phyloP scores from a whole-genome alignment of 495 filamentous ascomycete species.

The Penicillium maclennaniae region DNA sequence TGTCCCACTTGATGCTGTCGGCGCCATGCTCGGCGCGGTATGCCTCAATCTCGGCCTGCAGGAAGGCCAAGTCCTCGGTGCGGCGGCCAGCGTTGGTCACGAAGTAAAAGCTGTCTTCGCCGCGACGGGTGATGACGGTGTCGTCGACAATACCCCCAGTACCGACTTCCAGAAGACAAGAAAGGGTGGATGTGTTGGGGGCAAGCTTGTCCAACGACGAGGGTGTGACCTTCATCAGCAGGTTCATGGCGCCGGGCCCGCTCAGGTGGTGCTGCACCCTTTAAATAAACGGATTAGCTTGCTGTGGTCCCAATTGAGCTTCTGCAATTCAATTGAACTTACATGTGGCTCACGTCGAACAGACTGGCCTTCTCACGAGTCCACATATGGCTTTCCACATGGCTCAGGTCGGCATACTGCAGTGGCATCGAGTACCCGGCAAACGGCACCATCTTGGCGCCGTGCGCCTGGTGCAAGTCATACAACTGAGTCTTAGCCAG shows the following conservation, averaged over 20 bases:
- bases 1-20: slow-evolving; percentile 61
- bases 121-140: slow-evolving; percentile 75
- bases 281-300: slow-evolving; percentile 10
- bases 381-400: slow-evolving; percentile 79
- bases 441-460: slow-evolving; percentile 96
- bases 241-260: slow-evolving; percentile 70
- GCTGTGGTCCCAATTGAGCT: not conserved
- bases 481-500: slow-evolving; percentile 73
- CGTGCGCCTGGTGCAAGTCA: slow-evolving; percentile 72
- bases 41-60: slow-evolving; percentile 57
- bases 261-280: slow-evolving; percentile 69
- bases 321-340: slow-evolving; percentile 14
- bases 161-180: slow-evolving; percentile 67
- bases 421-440: slow-evolving; percentile 92
- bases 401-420: slow-evolving; percentile 70
- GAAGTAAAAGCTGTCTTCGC: slow-evolving; percentile 72
- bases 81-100: slow-evolving; percentile 95
- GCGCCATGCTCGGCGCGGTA: slow-evolving; percentile 45
- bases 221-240: slow-evolving; percentile 80
- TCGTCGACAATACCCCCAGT: slow-evolving; percentile 95
- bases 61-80: slow-evolving; percentile 77
- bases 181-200: slow-evolving; percentile 67
- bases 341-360: slow-evolving; percentile 75
- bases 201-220: slow-evolving; percentile 55
- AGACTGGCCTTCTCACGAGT: slow-evolving; percentile 81